These are phyloP conservation scores for Pisolithus tinctorius DNA, from an alignment of 768 basidiomycete species.

Conservation along the genomic window DNA sequence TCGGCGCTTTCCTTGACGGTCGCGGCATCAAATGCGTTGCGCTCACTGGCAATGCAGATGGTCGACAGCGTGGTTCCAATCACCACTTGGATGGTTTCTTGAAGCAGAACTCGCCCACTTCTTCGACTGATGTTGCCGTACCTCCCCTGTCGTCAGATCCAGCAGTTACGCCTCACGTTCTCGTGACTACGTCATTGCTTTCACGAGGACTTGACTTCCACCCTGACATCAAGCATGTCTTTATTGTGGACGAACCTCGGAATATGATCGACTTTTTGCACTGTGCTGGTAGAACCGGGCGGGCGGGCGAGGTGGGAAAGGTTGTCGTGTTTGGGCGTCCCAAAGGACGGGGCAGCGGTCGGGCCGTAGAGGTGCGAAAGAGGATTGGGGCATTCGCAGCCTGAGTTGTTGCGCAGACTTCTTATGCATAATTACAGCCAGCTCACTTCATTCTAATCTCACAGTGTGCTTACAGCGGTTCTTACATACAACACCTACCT, in stretches of 20 bases:
- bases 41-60: constrained; percentile 56
- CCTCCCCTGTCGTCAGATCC: constrained; percentile 13
- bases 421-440: too few species aligned
- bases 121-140: background rate
- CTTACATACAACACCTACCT: too few species aligned
- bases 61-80: constrained; percentile 62
- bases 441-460: too few species aligned
- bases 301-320: constrained; percentile 63
- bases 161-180: constrained; percentile 48
- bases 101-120: constrained; percentile 21
- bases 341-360: constrained; percentile 55
- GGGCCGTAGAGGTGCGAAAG: constrained; percentile 44
- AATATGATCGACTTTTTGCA: constrained; percentile 92
- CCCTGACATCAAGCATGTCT: constrained; percentile 69
- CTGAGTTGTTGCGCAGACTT: background rate
- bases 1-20: constrained; percentile 51
- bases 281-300: constrained; percentile 77
- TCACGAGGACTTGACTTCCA: constrained; percentile 88
- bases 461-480: too few species aligned
- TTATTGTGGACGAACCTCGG: constrained; percentile 82
- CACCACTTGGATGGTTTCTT: constrained; percentile 75
- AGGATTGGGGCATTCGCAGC: constrained; percentile 38
- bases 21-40: constrained; percentile 58
- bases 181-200: constrained; percentile 87
- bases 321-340: constrained; percentile 74